phyloP scores from a whole-genome alignment of 2,329 filamentous ascomycete species.

The Fragosphaeria purpurea region DNA sequence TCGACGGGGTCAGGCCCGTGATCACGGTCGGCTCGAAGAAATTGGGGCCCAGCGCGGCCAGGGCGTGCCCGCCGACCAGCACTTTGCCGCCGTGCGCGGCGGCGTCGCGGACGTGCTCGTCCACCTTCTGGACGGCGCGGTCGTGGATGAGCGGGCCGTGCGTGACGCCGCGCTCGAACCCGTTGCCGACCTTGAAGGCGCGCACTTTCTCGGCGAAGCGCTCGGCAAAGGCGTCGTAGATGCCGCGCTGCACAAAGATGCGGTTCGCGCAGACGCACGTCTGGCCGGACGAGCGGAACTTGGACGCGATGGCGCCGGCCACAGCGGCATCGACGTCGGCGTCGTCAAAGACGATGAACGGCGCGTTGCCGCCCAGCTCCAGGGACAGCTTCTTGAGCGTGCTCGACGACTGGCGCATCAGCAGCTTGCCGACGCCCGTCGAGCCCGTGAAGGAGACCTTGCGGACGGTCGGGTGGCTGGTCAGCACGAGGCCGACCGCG shows the following conservation, averaged over 20 bases:
- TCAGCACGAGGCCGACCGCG: constrained; percentile 67
- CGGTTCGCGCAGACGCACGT: constrained; percentile 89
- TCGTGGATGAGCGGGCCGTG: constrained; percentile 81
- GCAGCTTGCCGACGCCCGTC: constrained; percentile 55
- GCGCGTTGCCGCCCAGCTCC: constrained; percentile 89
- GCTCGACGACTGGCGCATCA: constrained; percentile 81
- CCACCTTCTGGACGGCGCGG: constrained; percentile 69
- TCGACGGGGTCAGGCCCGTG: constrained; percentile 72
- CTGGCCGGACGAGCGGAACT: constrained; percentile 91
- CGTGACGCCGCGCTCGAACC: constrained; percentile 59
- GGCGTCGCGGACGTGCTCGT: constrained; percentile 71
- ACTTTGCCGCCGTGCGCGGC: constrained; percentile 67
- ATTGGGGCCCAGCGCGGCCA: constrained; percentile 67
- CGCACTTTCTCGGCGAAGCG: constrained; percentile 64
- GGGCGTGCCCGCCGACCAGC: constrained; percentile 61
- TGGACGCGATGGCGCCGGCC: constrained; percentile 69
- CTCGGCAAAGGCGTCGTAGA: constrained; percentile 65
- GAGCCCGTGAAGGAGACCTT: constrained; percentile 94
- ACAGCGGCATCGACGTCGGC: constrained; percentile 82
- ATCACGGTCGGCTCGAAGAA: constrained; percentile 90
- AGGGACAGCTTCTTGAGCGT: constrained; percentile 78
- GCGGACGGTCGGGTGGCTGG: constrained; percentile 64
- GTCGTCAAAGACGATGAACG: constrained; percentile 95
- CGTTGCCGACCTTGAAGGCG: constrained; percentile 65
- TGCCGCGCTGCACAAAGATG: constrained; percentile 65